phyloP scores from a whole-genome alignment of 352 stramenopile species.

The Phytopythium sindhum region DNA sequence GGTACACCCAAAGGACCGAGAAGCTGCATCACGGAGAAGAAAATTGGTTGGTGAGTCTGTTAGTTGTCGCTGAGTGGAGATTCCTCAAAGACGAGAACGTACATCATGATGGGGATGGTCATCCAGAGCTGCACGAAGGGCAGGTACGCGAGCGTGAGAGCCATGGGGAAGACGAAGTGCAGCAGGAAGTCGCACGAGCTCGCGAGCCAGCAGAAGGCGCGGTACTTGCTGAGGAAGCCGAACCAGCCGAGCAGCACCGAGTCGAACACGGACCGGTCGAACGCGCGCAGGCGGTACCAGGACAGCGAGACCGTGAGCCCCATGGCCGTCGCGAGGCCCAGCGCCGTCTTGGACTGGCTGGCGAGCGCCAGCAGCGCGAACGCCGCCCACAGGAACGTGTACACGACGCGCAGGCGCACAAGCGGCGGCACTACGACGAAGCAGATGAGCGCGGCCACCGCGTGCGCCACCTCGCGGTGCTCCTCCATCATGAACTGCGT shows the following conservation, averaged over 20 bases:
- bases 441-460: constrained; percentile 12
- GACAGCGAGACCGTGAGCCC: constrained; percentile 30
- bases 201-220: constrained; percentile 15
- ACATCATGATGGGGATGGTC: constrained; percentile 24
- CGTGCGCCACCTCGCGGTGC: constrained; percentile 12
- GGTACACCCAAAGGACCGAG: constrained; percentile 27
- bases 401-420: constrained; percentile 17
- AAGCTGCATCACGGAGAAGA: constrained; percentile 9
- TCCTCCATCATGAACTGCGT: constrained; percentile 1
- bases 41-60: neutral
- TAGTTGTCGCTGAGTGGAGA: neutral
- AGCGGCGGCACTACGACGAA: constrained; percentile 20
- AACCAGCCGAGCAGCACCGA: constrained; percentile 33
- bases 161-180: constrained; percentile 22
- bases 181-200: constrained; percentile 22
- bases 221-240: constrained; percentile 26
- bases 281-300: constrained; percentile 28
- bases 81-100: constrained; percentile 2
- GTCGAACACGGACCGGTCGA: constrained; percentile 29
- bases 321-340: constrained; percentile 25
- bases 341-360: constrained; percentile 17
- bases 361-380: constrained; percentile 21
- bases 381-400: constrained; percentile 23
- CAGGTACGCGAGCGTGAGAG: constrained; percentile 19
- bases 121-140: constrained; percentile 33